A percentile compares a stretch with the other conserved stretches of the same genome.
Evolutionary conservation across 192 early-diverging fungal species (phyloP).

Genomic region (Linnemannia elongata): DNA sequence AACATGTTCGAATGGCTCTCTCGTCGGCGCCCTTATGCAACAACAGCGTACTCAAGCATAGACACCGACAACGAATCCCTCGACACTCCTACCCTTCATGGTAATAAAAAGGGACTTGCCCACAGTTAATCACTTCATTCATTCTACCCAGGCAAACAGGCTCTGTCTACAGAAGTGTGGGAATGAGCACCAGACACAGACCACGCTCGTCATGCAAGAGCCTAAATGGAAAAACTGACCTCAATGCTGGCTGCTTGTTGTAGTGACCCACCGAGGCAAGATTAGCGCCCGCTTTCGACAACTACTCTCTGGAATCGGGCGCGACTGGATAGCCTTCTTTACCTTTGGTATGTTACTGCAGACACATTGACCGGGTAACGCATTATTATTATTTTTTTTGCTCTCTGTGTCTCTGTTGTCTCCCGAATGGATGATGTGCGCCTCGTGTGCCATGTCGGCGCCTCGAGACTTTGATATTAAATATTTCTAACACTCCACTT

Average conservation of each 20-base stretch:
- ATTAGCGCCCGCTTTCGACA: neutral
- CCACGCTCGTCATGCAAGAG: too few relatives aligned
- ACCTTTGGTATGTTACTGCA: constrained; percentile 32
- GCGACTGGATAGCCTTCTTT: constrained; percentile 45
- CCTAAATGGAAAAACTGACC: neutral
- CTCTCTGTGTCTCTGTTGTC: too few relatives aligned
- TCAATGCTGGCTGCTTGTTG: neutral
- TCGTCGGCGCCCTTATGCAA: neutral
- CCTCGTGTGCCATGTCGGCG: too few relatives aligned
- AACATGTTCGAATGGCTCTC: neutral
- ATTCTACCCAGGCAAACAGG: too few relatives aligned
- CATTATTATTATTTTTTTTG: too few relatives aligned
- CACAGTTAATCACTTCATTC: too few relatives aligned
- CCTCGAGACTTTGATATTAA: too few relatives aligned
- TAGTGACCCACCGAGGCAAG: neutral
- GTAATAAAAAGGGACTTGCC: neutral
- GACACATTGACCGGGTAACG: neutral
- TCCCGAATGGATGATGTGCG: too few relatives aligned
- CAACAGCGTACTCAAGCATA: neutral
- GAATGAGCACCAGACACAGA: too few relatives aligned
- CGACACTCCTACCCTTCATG: neutral
- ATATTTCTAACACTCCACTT: too few relatives aligned
- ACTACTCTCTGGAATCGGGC: constrained; percentile 13
- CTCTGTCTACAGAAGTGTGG: too few relatives aligned
- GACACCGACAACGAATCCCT: neutral